Conservation (phyloP, 108 stramenopile species). For the Nitzschia palea region DNA sequence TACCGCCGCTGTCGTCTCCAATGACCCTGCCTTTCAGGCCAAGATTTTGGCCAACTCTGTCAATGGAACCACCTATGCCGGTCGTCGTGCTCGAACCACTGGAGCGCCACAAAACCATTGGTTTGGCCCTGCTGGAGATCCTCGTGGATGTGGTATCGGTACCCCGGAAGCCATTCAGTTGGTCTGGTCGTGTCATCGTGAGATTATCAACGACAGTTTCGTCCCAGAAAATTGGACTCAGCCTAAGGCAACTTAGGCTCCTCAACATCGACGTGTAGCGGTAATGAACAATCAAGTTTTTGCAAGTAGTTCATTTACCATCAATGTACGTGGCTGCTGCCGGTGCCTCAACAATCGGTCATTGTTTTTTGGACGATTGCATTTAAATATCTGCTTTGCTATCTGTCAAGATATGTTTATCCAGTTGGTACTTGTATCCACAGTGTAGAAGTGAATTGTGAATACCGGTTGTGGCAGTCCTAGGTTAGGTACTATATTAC, state of each 20-base stretch:
- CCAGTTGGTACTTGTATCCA: no score
- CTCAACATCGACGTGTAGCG: no score
- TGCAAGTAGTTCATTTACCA: no score
- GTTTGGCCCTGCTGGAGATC: conserved; percentile 97
- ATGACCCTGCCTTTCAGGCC: conserved; percentile 85
- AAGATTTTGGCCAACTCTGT: conserved; percentile 91
- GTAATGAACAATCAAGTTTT: no score
- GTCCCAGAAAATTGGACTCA: conserved; percentile 65
- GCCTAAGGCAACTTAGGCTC: conserved; percentile 28
- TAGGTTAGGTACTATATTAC: no score
- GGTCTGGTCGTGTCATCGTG: conserved; percentile 98
- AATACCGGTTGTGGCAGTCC: no score
- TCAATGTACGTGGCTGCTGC: no score
- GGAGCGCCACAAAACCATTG: conserved; percentile 99
- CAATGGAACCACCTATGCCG: conserved; percentile 97
- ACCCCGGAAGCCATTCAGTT: conserved; percentile 97
- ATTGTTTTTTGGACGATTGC: no score
- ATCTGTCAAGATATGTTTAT: no score
- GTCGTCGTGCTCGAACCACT: conserved; percentile 95
- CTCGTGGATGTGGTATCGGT: conserved; percentile 91
- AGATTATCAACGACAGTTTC: conserved; percentile 91
- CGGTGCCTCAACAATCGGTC: no score
- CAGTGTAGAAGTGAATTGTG: no score
- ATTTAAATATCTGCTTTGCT: no score
- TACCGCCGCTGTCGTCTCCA: conserved; percentile 97